Evolutionary conservation across 176 grass and related monocot species (phyloP).

Genomic region (Carex myosuroides): DNA sequence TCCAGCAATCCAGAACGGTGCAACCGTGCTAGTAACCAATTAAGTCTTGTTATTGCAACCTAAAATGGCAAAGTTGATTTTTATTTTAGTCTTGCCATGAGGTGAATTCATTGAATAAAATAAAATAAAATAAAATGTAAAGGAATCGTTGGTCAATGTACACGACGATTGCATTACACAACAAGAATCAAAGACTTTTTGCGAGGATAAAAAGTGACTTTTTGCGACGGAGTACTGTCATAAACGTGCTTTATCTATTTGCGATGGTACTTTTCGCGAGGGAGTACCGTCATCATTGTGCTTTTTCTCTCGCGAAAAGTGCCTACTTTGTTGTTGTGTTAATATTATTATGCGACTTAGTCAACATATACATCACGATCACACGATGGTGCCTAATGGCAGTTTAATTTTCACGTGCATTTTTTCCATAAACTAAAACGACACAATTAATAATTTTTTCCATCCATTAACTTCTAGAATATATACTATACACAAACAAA

Average conservation of each 20-base stretch:
- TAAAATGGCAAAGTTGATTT: not conserved
- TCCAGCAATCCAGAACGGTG: not conserved
- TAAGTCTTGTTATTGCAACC: not conserved
- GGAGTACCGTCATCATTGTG: too few species aligned
- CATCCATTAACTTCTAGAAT: not conserved
- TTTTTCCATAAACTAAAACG: not conserved
- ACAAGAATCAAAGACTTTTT: too few species aligned
- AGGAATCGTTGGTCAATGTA: not conserved
- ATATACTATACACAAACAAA: not conserved
- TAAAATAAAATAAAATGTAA: not conserved
- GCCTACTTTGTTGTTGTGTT: too few species aligned
- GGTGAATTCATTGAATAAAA: not conserved
- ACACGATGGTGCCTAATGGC: not conserved
- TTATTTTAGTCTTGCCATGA: not conserved
- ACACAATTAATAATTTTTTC: not conserved
- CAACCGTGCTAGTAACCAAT: not conserved
- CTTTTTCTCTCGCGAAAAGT: too few species aligned
- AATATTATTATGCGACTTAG: not conserved
- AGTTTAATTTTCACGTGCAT: not conserved
- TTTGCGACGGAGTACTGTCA: too few species aligned
- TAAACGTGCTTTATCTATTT: too few species aligned
- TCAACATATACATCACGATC: not conserved
- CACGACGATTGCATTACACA: not conserved
- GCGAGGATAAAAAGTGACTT: too few species aligned
- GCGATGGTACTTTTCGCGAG: too few species aligned